These are phyloP conservation scores for Theobroma grandiflorum DNA, from an alignment of 441 rosid species.

Conservation along the genomic window DNA sequence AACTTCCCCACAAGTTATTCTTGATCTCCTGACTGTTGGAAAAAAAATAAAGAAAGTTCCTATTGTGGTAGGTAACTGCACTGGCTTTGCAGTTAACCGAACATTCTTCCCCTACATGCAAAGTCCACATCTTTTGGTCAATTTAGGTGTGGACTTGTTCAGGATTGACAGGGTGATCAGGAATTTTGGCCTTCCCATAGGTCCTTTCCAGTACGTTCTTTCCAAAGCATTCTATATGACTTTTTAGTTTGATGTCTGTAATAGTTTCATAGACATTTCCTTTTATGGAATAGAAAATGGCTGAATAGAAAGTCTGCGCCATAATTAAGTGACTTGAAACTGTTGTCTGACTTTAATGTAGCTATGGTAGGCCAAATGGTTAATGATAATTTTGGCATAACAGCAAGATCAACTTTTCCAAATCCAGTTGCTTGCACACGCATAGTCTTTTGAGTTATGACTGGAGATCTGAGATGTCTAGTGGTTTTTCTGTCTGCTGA, in stretches of 20 bases:
- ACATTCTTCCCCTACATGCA: slow-evolving; percentile 91
- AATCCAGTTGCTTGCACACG: neutral
- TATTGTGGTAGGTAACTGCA: slow-evolving; percentile 93
- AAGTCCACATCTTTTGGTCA: slow-evolving; percentile 67
- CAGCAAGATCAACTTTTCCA: neutral
- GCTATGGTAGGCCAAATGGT: neutral
- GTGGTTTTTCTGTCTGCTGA: neutral
- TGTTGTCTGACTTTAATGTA: neutral
- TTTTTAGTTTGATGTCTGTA: slow-evolving; percentile 17
- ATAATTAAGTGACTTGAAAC: neutral
- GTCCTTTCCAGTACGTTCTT: slow-evolving; percentile 87
- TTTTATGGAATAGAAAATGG: neutral
- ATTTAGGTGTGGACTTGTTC: slow-evolving; percentile 89
- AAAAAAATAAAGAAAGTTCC: slow-evolving; percentile 91
- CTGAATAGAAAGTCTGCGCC: neutral
- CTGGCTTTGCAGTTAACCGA: slow-evolving; percentile 95
- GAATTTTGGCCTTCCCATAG: slow-evolving; percentile 88
- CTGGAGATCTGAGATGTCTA: neutral
- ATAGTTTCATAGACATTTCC: neutral
- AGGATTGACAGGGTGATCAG: slow-evolving; percentile 79
- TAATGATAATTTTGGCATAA: neutral
- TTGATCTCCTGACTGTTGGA: slow-evolving; percentile 91
- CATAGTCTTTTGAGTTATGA: neutral
- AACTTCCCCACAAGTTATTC: slow-evolving; percentile 86
- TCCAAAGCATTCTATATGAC: slow-evolving; percentile 25